Evolutionary conservation across 768 basidiomycete genomes (phyloP).

Genomic region (Amanita subjunquillea): DNA sequence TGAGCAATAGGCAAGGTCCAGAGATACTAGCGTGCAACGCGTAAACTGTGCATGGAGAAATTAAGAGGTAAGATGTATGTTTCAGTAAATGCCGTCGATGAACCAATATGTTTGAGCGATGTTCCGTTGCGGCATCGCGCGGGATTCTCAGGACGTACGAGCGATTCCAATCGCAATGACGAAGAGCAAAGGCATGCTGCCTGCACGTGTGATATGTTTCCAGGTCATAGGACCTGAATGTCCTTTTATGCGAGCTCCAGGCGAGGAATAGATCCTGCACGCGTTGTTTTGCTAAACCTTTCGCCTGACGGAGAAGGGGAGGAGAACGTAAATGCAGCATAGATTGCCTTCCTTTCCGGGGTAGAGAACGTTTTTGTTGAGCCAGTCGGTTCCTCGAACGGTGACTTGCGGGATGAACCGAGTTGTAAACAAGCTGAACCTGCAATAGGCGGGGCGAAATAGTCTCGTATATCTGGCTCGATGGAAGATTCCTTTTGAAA

Average conservation of each 20-base stretch:
- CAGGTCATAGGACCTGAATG: conserved; percentile 3
- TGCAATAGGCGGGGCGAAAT: conserved; percentile 29
- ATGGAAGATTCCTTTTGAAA: conserved; percentile 37
- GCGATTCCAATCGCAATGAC: neutral
- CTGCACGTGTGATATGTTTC: conserved; percentile 4
- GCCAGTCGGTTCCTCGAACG: conserved; percentile 19
- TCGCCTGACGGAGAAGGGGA: conserved; percentile 57
- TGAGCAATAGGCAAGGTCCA: neutral
- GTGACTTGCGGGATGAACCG: conserved; percentile 12
- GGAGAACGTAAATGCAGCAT: conserved; percentile 70
- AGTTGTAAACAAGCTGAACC: conserved; percentile 17
- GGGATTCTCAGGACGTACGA: neutral
- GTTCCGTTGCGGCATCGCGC: neutral
- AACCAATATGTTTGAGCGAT: neutral
- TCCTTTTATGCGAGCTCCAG: conserved; percentile 11
- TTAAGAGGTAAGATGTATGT: conserved; percentile 3
- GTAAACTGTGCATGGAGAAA: conserved; percentile 4
- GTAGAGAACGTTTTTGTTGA: conserved; percentile 44
- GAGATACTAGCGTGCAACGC: conserved; percentile 1
- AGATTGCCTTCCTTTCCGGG: conserved; percentile 64
- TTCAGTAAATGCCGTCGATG: conserved; percentile 2
- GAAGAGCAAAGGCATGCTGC: conserved; percentile 1
- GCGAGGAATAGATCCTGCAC: conserved; percentile 19
- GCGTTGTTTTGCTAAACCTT: conserved; percentile 37
- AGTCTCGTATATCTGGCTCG: conserved; percentile 50